phyloP scores from a whole-genome alignment of 169 alveolate species.

The Plasmodium adleri region DNA sequence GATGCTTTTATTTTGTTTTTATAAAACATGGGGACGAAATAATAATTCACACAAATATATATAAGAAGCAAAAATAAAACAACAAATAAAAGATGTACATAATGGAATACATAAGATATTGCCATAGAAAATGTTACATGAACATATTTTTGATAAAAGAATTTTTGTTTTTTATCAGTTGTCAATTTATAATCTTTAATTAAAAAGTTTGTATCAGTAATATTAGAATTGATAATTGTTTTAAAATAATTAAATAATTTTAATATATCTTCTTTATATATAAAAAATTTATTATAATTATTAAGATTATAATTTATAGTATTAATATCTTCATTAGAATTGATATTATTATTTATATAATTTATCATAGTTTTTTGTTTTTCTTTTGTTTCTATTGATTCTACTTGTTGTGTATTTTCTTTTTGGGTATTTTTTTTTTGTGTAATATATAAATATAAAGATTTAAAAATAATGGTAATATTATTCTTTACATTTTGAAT shows the following conservation, averaged over 20 bases:
- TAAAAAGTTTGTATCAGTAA: constrained; percentile 38
- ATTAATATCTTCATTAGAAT: constrained; percentile 10
- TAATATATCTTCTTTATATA: constrained; percentile 43
- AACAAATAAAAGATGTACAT: constrained; percentile 42
- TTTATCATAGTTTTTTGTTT: background rate
- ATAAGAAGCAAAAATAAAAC: constrained; percentile 15
- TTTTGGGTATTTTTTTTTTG: background rate
- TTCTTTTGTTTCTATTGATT: background rate
- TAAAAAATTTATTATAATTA: constrained; percentile 53
- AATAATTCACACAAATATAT: constrained; percentile 40
- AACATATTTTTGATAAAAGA: constrained; percentile 40
- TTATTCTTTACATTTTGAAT: constrained; percentile 4
- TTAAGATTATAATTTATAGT: constrained; percentile 27
- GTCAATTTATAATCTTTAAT: constrained; percentile 53
- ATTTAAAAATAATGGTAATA: constrained; percentile 33
- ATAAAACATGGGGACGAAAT: constrained; percentile 26
- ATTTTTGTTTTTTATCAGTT: constrained; percentile 53
- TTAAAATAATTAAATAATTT: constrained; percentile 54
- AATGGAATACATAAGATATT: constrained; percentile 55
- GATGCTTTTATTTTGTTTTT: constrained; percentile 10
- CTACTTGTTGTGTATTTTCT: background rate
- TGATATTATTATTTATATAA: constrained; percentile 9
- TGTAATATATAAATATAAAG: constrained; percentile 36
- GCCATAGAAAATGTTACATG: constrained; percentile 58
- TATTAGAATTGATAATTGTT: constrained; percentile 16